These are phyloP conservation scores for Scolecobasidium constrictum DNA, from an alignment of 2,329 filamentous ascomycete genomes.

Conservation along the genomic window DNA sequence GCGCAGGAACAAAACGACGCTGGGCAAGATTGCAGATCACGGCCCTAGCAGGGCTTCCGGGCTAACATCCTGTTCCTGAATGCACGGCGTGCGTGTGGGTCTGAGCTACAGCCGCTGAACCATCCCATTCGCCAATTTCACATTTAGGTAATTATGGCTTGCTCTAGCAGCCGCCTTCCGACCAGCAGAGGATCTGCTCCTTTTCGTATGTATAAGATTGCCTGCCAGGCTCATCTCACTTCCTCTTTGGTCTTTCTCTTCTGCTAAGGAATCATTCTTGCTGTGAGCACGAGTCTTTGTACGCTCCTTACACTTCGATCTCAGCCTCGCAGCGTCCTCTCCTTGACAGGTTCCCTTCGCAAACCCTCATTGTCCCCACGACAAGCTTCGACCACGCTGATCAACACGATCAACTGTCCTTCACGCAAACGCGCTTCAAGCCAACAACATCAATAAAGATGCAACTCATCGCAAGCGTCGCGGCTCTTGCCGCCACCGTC, in stretches of 20 bases:
- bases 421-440: not conserved
- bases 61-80: not conserved
- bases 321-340: not conserved
- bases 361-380: not conserved
- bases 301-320: not conserved
- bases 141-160: not conserved
- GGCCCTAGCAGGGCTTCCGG: no score
- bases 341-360: not conserved
- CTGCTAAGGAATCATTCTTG: not conserved
- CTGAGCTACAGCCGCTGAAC: no score
- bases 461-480: conserved; percentile 9
- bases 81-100: not conserved
- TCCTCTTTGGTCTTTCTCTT: conserved; percentile 1
- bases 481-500: conserved; percentile 16
- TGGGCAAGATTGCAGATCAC: no score
- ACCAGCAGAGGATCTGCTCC: not conserved
- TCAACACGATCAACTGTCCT: not conserved
- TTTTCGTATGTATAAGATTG: not conserved
- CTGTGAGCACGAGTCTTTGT: not conserved
- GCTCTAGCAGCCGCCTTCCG: not conserved
- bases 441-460: conserved; percentile 7
- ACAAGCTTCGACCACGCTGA: not conserved
- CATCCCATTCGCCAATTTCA: not conserved
- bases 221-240: not conserved
- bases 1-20: no score